Percentiles rank a stretch among this genome's conserved stretches.
Conservation (phyloP, 1,139 yeast species). For the Kodamaea suecica region DNA sequence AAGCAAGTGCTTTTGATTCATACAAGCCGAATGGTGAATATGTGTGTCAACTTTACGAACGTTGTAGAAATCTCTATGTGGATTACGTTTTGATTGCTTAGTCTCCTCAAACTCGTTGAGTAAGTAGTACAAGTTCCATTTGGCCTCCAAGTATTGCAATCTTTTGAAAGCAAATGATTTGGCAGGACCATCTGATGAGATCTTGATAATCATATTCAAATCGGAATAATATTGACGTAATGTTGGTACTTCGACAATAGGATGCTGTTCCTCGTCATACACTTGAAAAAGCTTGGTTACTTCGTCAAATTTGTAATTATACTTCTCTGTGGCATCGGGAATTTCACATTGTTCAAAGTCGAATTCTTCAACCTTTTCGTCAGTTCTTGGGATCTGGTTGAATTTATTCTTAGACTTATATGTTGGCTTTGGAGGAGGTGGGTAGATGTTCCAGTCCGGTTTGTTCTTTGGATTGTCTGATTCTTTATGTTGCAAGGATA, state of each 20-base stretch:
- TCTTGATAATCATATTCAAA: constrained; percentile 62
- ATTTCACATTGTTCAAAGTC: constrained; percentile 58
- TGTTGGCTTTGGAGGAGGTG: constrained; percentile 91
- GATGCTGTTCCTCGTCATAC: constrained; percentile 35
- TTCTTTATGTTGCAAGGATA: constrained; percentile 66
- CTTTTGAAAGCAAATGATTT: constrained; percentile 95
- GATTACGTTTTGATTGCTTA: constrained; percentile 66
- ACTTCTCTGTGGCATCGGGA: constrained; percentile 55
- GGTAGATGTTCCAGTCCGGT: constrained; percentile 75
- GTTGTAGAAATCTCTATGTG: constrained; percentile 96
- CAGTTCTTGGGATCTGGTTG: constrained; percentile 48
- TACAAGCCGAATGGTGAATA: constrained; percentile 98
- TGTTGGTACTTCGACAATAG: constrained; percentile 65
- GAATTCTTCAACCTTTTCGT: constrained; percentile 44
- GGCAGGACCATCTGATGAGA: constrained; percentile 94
- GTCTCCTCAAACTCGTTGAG: constrained; percentile 92
- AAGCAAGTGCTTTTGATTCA: constrained; percentile 95
- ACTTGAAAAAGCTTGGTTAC: constrained; percentile 68
- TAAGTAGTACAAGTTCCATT: constrained; percentile 88
- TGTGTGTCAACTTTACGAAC: constrained; percentile 98
- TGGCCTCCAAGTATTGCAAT: constrained; percentile 89
- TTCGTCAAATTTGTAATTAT: constrained; percentile 50
- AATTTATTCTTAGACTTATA: constrained; percentile 65
- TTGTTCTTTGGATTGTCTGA: constrained; percentile 78
- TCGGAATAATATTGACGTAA: constrained; percentile 82